Base-by-base conservation (phyloP, 2,329 filamentous ascomycete genomes). In the Colletotrichum incanum region DNA sequence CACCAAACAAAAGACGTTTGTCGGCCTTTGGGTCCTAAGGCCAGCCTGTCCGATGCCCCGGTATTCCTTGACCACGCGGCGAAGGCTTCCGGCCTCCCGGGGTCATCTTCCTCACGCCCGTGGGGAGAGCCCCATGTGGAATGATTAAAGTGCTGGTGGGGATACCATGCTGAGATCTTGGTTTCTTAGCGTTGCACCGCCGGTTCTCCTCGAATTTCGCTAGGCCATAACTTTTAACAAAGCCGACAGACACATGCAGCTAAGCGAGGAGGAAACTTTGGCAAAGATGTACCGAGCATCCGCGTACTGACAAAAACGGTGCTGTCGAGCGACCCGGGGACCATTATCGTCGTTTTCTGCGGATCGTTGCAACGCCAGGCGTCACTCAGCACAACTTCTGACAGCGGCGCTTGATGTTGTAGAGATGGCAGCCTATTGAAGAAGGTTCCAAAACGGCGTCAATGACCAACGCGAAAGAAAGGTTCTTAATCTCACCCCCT, bases 41-140 rank as follows among this genome's bases (percentile, higher is more conserved):
- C 65, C 54, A 55, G 59, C 66, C 65, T 72, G 69, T 59, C 69
- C 69, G 69, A 69, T 50, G 39, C 65, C 54, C 59, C 54, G 64
- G 59, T 12, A 54, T 8, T 41, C 59, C 59, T 37, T 14, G 54
- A 55, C n/a, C 45, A 64, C 43, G 52, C 70, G 65, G 70, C 54
- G 60, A 70, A 20, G 11, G 55, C 39, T 65, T 64, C 66, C 70
- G 70, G 41, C 16, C 43, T 68, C 58, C 65, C 58, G 65, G 39
- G 49, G 26, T 12, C 31, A 28, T 34, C 37, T 20, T 61, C 41
- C 16, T 63, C 18, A 37, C 56, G 37, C 49, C 31, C 26, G 23
- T 41, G 58, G 20, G 37, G 23, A 55, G 34, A 55, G 34, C 41
- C 43, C n/a, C 16, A 11, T 67, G 56, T 47, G 26, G 45, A 14